A percentile compares a stretch with the other conserved stretches of the same genome.
Evolutionary conservation across 768 basidiomycete genomes (phyloP).

Genomic region (Suillus luteus): DNA sequence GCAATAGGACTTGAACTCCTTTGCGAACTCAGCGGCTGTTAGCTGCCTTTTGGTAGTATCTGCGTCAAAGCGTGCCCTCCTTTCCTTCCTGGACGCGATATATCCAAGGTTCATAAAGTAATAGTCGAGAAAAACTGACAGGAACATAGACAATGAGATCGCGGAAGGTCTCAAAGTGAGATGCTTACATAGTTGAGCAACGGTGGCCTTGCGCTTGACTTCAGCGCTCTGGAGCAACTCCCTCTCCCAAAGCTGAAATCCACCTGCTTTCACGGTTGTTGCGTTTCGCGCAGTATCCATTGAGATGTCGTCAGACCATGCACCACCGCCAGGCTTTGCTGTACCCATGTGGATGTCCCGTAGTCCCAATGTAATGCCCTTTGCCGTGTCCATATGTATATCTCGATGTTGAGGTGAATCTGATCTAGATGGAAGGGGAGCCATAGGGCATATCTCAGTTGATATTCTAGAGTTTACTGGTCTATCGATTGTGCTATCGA

Average conservation of each 20-base stretch:
- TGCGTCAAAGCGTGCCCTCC: slow-evolving; percentile 77
- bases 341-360: slow-evolving; percentile 66
- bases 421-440: slow-evolving; percentile 2
- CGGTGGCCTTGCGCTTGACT: slow-evolving; percentile 92
- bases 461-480: not conserved
- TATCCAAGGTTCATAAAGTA: slow-evolving; percentile 96
- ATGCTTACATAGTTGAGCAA: slow-evolving; percentile 90
- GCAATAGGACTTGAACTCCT: slow-evolving; percentile 91
- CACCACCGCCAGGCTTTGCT: slow-evolving; percentile 48
- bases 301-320: slow-evolving; percentile 54
- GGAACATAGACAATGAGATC: slow-evolving; percentile 17
- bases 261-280: slow-evolving; percentile 53
- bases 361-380: slow-evolving; percentile 49
- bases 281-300: slow-evolving; percentile 53
- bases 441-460: not conserved
- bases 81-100: slow-evolving; percentile 81
- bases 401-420: slow-evolving; percentile 44
- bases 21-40: slow-evolving; percentile 53
- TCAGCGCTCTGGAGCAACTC: slow-evolving; percentile 83
- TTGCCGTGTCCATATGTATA: slow-evolving; percentile 81
- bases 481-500: not conserved
- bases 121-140: slow-evolving; percentile 91
- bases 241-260: slow-evolving; percentile 78
- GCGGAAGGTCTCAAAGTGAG: slow-evolving; percentile 3
- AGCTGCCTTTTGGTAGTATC: slow-evolving; percentile 75